Evolutionary conservation across 2,329 filamentous ascomycete genomes (phyloP).

Genomic region (Scolecobasidium constrictum): DNA sequence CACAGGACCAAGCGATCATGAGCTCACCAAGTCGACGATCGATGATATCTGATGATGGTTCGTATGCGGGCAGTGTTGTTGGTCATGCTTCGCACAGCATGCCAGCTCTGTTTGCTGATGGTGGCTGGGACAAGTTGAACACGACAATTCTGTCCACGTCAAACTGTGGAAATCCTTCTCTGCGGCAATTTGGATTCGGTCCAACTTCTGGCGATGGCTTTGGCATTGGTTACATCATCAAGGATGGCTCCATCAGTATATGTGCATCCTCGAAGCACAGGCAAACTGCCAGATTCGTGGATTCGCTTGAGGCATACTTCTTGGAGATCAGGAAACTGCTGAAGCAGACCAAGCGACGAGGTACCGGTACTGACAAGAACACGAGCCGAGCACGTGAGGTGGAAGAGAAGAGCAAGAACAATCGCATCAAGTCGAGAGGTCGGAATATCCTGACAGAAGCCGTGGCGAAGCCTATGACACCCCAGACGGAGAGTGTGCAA

Average conservation of each 20-base stretch:
- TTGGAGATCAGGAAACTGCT: constrained; percentile 81
- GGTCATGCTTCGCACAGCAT: constrained; percentile 37
- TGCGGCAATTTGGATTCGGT: constrained; percentile 93
- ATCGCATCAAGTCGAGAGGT: constrained; percentile 59
- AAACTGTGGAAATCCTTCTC: constrained; percentile 94
- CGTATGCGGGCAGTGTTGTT: constrained; percentile 40
- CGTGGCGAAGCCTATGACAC: constrained; percentile 42
- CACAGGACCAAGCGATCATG: constrained; percentile 28
- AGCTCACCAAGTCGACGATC: constrained; percentile 45
- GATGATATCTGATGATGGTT: constrained; percentile 37
- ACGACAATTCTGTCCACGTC: constrained; percentile 90
- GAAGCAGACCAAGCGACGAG: constrained; percentile 52
- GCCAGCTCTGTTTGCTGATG: constrained; percentile 75
- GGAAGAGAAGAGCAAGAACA: constrained; percentile 29
- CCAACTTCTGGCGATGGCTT: constrained; percentile 91
- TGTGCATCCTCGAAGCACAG: constrained; percentile 90
- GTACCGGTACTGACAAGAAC: constrained; percentile 39
- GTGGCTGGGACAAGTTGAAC: constrained; percentile 91
- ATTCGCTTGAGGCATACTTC: constrained; percentile 81
- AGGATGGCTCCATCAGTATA: constrained; percentile 81
- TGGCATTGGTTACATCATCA: constrained; percentile 98
- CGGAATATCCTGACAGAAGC: constrained; percentile 55
- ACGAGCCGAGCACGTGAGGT: constrained; percentile 51
- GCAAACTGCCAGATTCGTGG: constrained; percentile 83
- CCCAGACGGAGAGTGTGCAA: constrained; percentile 52